Base-by-base conservation (phyloP, 148 eudicot genomes). In the Mesembryanthemum crystallinum region DNA sequence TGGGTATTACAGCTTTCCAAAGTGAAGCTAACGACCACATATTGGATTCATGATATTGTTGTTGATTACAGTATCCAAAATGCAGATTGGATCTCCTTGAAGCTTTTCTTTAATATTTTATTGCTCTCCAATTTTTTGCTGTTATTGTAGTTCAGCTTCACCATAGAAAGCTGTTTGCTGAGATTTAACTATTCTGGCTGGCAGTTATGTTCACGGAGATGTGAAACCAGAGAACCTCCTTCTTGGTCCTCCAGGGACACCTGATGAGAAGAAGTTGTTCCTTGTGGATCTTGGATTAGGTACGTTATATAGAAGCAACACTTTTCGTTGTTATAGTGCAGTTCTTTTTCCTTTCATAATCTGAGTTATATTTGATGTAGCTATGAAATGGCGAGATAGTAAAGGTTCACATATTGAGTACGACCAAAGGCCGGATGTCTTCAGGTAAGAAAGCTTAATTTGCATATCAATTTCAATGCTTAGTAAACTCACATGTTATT, bases 231-330 rank as follows among this genome's bases (percentile, higher is more conserved):
- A 91, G 84, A 91, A 91, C 60, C 89, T 91, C 83, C 81, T 91
- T 86, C 92, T 91, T 57, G 97, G 97, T 82, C 83, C 87, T 51
- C 88, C 89, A 5, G 92, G 88, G 64, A 86, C 90, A 64, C 80
- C 86, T 30, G 90, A 88, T 57, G 97, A 88, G 85, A 91, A 91
- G 73, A 91, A 79, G 80, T 83, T 91, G n/a, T 91, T 81, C 69
- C 82, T 91, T 71, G 97, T 91, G 72, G 97, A 91, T 82, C 92
- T 91, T 80, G 97, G 97, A 54, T 88, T 91, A 86, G 97, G 97
- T 89, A 86, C 28, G 42, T 78, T 20, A 27, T 24, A 21, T 35
- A 33, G 35, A 20, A 27, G 42, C 28, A 55, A 13, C 18, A 30
- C 39, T 17, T 27, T 75, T 57, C 18, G 51, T 33, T 54, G 25